Conservation (phyloP, 441 rosid species). For the Eutrema salsugineum region DNA sequence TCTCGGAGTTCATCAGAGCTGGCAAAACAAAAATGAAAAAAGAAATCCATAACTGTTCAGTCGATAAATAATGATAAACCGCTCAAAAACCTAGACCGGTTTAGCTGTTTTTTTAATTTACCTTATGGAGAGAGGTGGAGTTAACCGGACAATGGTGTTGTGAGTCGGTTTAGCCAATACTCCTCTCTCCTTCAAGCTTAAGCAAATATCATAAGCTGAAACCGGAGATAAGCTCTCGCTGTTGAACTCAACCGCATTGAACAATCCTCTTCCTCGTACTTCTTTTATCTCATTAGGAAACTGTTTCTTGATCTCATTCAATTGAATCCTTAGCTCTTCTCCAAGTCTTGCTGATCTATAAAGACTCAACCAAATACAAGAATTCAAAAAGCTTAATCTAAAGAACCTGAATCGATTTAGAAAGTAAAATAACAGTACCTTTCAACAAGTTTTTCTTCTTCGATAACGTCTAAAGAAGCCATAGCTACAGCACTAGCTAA, state of each 20-base stretch:
- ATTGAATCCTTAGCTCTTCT: conserved; percentile 57
- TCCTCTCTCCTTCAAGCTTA: conserved; percentile 90
- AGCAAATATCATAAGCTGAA: conserved; percentile 89
- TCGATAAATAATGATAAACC: not conserved
- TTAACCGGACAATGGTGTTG: conserved; percentile 79
- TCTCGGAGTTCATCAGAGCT: conserved; percentile 72
- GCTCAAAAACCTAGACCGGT: not conserved
- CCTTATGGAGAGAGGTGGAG: conserved; percentile 95
- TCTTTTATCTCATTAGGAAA: conserved; percentile 80
- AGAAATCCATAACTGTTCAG: not conserved
- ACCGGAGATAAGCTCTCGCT: conserved; percentile 53
- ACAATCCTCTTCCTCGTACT: conserved; percentile 92
- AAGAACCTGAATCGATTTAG: not conserved
- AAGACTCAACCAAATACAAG: not conserved
- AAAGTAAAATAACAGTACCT: conserved; percentile 40
- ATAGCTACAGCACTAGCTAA: conserved; percentile 94
- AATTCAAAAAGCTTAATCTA: not conserved
- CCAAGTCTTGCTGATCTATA: conserved; percentile 72
- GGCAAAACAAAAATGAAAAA: conserved; percentile 19
- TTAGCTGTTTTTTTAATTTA: conserved; percentile 18
- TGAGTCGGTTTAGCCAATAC: conserved; percentile 95
- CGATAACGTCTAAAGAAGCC: conserved; percentile 77
- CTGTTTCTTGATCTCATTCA: conserved; percentile 51
- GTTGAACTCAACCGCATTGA: conserved; percentile 83
- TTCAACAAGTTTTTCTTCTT: conserved; percentile 72